Percentiles rank a stretch among this genome's conserved stretches.
These are phyloP conservation scores for Penicillium taxi DNA, from an alignment of 495 filamentous ascomycete species.

Conservation along the genomic window DNA sequence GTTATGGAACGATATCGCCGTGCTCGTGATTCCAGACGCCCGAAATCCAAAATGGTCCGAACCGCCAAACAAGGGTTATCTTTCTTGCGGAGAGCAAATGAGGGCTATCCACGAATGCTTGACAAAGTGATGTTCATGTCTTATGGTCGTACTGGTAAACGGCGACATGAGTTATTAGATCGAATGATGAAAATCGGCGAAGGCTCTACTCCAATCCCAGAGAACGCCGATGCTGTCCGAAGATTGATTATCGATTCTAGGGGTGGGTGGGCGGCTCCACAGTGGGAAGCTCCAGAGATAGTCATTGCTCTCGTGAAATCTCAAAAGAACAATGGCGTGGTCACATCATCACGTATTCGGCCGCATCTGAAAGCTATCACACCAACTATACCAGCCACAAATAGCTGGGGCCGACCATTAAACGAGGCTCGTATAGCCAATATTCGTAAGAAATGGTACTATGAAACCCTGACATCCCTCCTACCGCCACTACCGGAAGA, in stretches of 20 bases:
- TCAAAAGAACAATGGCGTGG: constrained; percentile 23
- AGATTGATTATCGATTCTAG: constrained; percentile 14
- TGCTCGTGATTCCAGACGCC: constrained; percentile 10
- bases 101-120: constrained; percentile 55
- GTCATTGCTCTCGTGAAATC: constrained; percentile 30
- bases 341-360: constrained; percentile 15
- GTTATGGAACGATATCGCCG: constrained; percentile 51
- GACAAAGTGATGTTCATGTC: constrained; percentile 54
- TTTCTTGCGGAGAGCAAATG: constrained; percentile 50
- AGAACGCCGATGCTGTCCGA: constrained; percentile 20
- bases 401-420: constrained; percentile 56
- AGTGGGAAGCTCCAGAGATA: constrained; percentile 24
- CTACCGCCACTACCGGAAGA: constrained; percentile 63
- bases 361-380: constrained; percentile 30
- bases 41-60: constrained; percentile 15
- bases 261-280: constrained; percentile 34
- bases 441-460: constrained; percentile 55
- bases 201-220: constrained; percentile 27
- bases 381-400: constrained; percentile 50
- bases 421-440: constrained; percentile 45
- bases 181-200: constrained; percentile 32
- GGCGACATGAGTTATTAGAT: constrained; percentile 53
- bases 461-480: constrained; percentile 42
- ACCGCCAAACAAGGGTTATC: constrained; percentile 19
- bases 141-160: constrained; percentile 68